Evolutionary conservation across 2,329 filamentous ascomycete species (phyloP).

Genomic region (Alternaria gaisen): DNA sequence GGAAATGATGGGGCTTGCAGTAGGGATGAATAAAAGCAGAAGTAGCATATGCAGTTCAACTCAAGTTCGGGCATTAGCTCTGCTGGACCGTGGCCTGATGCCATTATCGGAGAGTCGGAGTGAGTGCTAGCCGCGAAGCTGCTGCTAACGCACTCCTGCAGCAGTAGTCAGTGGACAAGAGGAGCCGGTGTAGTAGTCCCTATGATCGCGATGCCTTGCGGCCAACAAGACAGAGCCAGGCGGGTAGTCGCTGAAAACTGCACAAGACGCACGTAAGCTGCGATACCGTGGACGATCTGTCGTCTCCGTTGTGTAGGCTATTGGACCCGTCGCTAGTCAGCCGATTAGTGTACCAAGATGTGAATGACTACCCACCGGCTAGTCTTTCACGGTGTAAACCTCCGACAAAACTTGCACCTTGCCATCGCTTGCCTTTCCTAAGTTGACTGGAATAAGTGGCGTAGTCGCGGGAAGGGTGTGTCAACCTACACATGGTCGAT

Average conservation of each 20-base stretch:
- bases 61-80: conserved; percentile 7
- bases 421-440: conserved; percentile 32
- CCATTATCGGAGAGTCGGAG: conserved; percentile 15
- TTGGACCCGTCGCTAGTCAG: conserved; percentile 10
- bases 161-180: conserved; percentile 16
- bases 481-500: conserved; percentile 10
- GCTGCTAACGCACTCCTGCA: conserved; percentile 4
- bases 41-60: conserved; percentile 6
- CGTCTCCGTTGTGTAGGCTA: conserved; percentile 7
- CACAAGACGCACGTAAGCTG: conserved; percentile 10
- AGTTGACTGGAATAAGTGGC: conserved; percentile 10
- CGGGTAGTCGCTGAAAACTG: conserved; percentile 4
- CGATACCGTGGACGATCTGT: conserved; percentile 7
- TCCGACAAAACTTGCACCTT: conserved; percentile 35
- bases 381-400: conserved; percentile 10
- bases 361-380: conserved; percentile 16
- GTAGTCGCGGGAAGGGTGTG: conserved; percentile 18
- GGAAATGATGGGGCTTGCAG: conserved; percentile 30
- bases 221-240: conserved; percentile 8
- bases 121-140: conserved; percentile 4
- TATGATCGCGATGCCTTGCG: conserved; percentile 2
- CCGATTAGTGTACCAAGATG: conserved; percentile 11
- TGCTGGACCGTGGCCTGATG: conserved; percentile 5
- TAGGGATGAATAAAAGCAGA: conserved; percentile 15
- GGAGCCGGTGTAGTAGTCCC: conserved; percentile 19